phyloP scores from a whole-genome alignment of 2,329 filamentous ascomycete genomes.

The Penicillium italicum region DNA sequence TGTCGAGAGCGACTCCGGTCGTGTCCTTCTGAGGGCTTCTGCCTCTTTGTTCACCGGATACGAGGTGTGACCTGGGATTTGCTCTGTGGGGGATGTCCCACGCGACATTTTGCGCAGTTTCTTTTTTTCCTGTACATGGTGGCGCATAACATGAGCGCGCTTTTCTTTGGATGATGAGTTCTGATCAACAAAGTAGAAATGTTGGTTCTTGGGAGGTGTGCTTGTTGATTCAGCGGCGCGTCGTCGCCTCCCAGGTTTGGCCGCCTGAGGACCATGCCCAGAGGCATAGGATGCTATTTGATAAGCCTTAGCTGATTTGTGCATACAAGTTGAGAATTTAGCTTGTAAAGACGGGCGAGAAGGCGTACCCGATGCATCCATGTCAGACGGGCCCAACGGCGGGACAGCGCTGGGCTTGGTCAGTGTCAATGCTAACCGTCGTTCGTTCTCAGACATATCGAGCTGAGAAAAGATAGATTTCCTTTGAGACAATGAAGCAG shows the following conservation, averaged over 20 bases:
- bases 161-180: constrained; percentile 42
- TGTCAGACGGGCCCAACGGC: constrained; percentile 1
- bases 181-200: constrained; percentile 42
- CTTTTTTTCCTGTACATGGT: constrained; percentile 43
- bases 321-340: neutral
- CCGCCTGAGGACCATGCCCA: constrained; percentile 14
- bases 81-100: constrained; percentile 5
- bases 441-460: constrained; percentile 20
- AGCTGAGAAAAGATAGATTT: constrained; percentile 1
- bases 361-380: constrained; percentile 14
- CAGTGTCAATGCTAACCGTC: constrained; percentile 6
- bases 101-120: constrained; percentile 32
- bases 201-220: constrained; percentile 27
- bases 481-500: constrained; percentile 4
- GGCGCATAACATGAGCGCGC: constrained; percentile 45
- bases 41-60: constrained; percentile 9
- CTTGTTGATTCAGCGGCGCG: constrained; percentile 23
- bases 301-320: neutral
- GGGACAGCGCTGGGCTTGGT: constrained; percentile 1
- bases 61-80: neutral
- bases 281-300: constrained; percentile 18
- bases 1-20: neutral
- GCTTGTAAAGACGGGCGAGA: neutral
- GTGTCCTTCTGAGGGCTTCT: constrained; percentile 3
- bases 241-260: constrained; percentile 27